Evolutionary conservation across 345 rosid species (phyloP).

Genomic region (Eucalyptus sp.): DNA sequence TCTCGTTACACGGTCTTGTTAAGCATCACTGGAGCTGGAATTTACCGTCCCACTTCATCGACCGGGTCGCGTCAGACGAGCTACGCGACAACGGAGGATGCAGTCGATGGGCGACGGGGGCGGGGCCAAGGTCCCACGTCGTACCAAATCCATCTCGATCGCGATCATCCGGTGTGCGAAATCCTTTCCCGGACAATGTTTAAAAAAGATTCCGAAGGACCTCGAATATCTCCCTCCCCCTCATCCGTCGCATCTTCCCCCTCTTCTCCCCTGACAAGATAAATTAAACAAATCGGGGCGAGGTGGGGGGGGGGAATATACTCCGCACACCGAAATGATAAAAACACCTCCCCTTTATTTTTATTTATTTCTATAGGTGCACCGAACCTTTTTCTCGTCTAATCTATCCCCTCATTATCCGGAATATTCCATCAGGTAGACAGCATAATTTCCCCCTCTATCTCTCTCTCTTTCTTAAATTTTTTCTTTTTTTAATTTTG

Average conservation of each 20-base stretch:
- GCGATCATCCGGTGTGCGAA: not conserved
- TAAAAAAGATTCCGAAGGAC: not conserved
- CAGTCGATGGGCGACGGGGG: not conserved
- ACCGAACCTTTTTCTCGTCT: not conserved
- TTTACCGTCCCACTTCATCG: not conserved
- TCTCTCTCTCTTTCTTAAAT: not conserved
- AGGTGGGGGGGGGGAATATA: not conserved
- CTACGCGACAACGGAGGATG: not conserved
- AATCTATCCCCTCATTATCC: not conserved
- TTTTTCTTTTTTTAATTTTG: not conserved
- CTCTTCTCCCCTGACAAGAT: not conserved
- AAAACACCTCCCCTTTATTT: not conserved
- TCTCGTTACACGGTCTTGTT: accelerated
- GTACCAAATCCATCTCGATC: not conserved
- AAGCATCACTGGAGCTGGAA: not conserved
- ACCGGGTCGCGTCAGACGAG: not conserved
- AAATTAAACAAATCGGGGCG: not conserved
- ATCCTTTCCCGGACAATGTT: not conserved
- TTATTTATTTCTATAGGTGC: not conserved
- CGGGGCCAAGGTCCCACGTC: not conserved
- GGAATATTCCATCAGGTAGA: not conserved
- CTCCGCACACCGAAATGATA: not conserved
- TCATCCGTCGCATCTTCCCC: not conserved
- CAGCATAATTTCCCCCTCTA: not conserved
- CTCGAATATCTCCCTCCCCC: not conserved